Conservation (phyloP, 2,329 filamentous ascomycete species). For the Pseudocercospora crystallina region DNA sequence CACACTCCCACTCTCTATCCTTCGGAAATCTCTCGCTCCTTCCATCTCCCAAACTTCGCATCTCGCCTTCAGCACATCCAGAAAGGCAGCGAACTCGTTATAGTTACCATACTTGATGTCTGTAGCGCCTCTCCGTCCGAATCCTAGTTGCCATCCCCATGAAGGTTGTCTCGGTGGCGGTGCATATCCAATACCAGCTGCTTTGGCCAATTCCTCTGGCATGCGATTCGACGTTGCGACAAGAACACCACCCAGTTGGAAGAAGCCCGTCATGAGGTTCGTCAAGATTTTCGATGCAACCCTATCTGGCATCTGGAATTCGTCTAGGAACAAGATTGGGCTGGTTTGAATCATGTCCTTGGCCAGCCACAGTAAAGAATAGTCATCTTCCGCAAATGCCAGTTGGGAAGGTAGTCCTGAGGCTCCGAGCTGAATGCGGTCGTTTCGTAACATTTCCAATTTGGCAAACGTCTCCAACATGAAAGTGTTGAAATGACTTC, state of each 20-base stretch:
- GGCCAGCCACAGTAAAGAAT: constrained; percentile 72
- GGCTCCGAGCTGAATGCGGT: constrained; percentile 24
- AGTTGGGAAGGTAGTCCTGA: constrained; percentile 11
- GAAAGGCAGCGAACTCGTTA: constrained; percentile 73
- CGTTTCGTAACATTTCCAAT: constrained; percentile 63
- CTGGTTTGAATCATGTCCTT: constrained; percentile 72
- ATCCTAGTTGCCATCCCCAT: constrained; percentile 39
- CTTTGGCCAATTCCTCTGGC: constrained; percentile 77
- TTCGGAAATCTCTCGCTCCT: constrained; percentile 66
- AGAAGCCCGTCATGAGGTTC: constrained; percentile 75
- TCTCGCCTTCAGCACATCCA: constrained; percentile 72
- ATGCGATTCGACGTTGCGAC: constrained; percentile 80
- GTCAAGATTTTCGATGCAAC: constrained; percentile 76
- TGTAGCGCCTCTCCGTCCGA: constrained; percentile 32
- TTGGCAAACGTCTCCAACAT: constrained; percentile 76
- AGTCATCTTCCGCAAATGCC: constrained; percentile 49
- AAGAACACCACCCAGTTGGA: constrained; percentile 77
- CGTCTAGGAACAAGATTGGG: constrained; percentile 76
- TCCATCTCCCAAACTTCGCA: constrained; percentile 87
- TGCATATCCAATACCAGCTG: constrained; percentile 67
- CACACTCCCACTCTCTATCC: constrained; percentile 51
- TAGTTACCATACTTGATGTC: constrained; percentile 58
- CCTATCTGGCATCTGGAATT: constrained; percentile 79
- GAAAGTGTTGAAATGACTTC: constrained; percentile 84
- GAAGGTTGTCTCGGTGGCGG: constrained; percentile 54